Conservation (phyloP, 805 yeast species). For the Starmerella roubikii region DNA sequence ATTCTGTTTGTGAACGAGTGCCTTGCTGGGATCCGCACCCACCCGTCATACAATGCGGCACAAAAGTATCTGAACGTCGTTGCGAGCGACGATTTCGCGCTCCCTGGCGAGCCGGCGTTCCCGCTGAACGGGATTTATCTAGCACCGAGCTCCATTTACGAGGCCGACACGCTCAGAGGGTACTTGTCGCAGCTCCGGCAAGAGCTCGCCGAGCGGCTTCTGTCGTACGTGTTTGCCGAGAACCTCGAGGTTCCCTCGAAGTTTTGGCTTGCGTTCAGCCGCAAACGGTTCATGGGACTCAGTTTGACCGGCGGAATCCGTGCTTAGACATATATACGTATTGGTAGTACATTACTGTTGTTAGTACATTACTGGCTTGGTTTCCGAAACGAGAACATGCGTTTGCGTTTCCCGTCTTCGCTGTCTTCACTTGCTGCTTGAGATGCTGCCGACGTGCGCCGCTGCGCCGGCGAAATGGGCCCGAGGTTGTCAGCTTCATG, state of each 20-base stretch:
- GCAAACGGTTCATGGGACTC: slow-evolving; percentile 92
- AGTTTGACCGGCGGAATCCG: slow-evolving; percentile 12
- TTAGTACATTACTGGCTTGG: neutral
- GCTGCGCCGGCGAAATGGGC: too few species aligned
- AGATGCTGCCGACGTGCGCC: neutral
- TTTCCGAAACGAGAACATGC: slow-evolving; percentile 1
- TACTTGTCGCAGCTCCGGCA: slow-evolving; percentile 91
- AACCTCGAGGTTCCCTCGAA: slow-evolving; percentile 53
- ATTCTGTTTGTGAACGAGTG: slow-evolving; percentile 81
- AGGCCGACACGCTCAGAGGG: slow-evolving; percentile 62
- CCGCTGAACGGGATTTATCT: slow-evolving; percentile 71
- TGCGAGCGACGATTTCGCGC: slow-evolving; percentile 71
- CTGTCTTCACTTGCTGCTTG: neutral
- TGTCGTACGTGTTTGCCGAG: slow-evolving; percentile 51
- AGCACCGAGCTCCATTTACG: slow-evolving; percentile 61
- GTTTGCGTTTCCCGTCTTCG: neutral
- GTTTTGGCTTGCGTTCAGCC: slow-evolving; percentile 90
- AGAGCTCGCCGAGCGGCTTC: slow-evolving; percentile 70
- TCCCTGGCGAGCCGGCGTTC: slow-evolving; percentile 93
- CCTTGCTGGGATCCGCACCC: slow-evolving; percentile 43
- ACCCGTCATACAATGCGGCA: slow-evolving; percentile 33
- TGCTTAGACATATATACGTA: neutral
- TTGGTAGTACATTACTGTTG: neutral
- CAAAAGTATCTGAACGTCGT: slow-evolving; percentile 54
- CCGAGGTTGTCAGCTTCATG: slow-evolving; percentile 10